These are phyloP conservation scores for Gastrolobium bilobum DNA, from an alignment of 306 rosid genomes.

Conservation along the genomic window DNA sequence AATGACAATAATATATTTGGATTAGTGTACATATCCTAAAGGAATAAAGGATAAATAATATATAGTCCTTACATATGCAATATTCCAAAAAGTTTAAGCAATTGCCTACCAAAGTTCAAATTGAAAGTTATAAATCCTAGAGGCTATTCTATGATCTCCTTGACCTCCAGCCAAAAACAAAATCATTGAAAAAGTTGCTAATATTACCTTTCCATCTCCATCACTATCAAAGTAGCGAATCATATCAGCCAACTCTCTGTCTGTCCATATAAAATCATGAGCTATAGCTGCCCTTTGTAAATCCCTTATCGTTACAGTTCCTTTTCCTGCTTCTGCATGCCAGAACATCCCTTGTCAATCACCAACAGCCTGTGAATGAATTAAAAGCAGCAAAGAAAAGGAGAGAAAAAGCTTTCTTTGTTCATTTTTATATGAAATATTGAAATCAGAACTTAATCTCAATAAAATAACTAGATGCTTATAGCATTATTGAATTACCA, in stretches of 20 bases:
- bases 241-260: slow-evolving; percentile 79
- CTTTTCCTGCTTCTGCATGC: slow-evolving; percentile 75
- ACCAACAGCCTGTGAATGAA: slow-evolving; percentile 1
- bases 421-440: slow-evolving; percentile 5
- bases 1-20: not conserved
- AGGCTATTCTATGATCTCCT: not conserved
- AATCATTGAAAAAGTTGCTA: not conserved
- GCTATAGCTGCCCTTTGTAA: slow-evolving; percentile 71
- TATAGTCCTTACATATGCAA: not conserved
- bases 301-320: slow-evolving; percentile 65
- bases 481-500: not conserved
- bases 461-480: slow-evolving; percentile 1
- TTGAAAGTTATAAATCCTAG: not conserved
- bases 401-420: not conserved
- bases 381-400: slow-evolving; percentile 13
- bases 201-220: slow-evolving; percentile 77
- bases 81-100: not conserved
- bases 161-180: slow-evolving; percentile 3
- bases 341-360: slow-evolving; percentile 51
- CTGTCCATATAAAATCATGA: slow-evolving; percentile 88
- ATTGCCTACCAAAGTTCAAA: not conserved
- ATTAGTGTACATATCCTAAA: not conserved
- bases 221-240: slow-evolving; percentile 81
- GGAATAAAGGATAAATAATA: not conserved
- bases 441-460: slow-evolving; percentile 5